Conservation (phyloP, 139 green algal species). For the Coccomyxa sp. region DNA sequence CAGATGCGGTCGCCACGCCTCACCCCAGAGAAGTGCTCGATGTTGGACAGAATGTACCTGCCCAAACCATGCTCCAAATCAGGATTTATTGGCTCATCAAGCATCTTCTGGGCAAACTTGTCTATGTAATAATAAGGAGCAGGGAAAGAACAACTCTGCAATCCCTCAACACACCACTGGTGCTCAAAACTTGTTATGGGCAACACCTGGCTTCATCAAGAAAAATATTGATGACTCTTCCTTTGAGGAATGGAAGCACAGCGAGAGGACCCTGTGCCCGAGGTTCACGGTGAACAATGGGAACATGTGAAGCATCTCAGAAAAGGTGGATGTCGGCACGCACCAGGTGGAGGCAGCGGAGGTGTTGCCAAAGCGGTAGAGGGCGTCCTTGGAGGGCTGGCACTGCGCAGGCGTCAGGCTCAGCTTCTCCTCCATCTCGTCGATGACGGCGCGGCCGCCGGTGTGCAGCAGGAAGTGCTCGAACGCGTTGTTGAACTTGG, state of each 20-base stretch:
- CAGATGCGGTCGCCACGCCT: constrained; percentile 43
- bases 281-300: no score
- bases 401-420: constrained; percentile 25
- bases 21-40: constrained; percentile 19
- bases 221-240: no score
- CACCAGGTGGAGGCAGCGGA: constrained; percentile 69
- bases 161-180: neutral
- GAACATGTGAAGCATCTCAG: no score
- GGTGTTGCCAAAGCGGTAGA: constrained; percentile 62
- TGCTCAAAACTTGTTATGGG: neutral
- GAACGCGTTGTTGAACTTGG: constrained; percentile 62
- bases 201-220: no score
- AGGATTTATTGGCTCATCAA: neutral
- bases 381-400: constrained; percentile 37
- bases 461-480: constrained; percentile 72
- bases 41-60: constrained; percentile 18
- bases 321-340: neutral
- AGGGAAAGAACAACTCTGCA: neutral
- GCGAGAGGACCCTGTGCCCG: no score
- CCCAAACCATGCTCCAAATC: neutral
- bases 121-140: neutral
- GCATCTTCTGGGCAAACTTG: neutral
- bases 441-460: constrained; percentile 55
- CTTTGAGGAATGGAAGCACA: no score
- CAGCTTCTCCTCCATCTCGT: constrained; percentile 60